Base-by-base conservation (phyloP, 805 yeast genomes). In the Lachancea sp. region DNA sequence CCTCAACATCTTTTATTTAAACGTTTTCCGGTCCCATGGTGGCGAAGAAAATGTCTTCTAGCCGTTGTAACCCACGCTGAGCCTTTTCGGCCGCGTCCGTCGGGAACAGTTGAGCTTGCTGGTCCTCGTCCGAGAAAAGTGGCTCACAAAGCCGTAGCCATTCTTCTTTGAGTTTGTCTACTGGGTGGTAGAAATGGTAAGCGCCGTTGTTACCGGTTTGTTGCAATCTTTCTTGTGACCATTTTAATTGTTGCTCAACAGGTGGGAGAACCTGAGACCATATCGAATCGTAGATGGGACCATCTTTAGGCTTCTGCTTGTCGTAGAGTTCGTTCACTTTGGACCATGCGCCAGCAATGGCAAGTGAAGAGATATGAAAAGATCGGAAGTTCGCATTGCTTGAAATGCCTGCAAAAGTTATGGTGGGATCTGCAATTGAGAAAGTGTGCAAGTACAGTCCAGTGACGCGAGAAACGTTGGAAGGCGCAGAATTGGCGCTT, bases 361-460 rank as follows among this genome's bases (percentile, higher is more conserved):
- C 49, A 28, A 42, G 43, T 1, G 54, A 47, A 19, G 52, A 48
- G 18, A 50, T 46, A 19, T 41, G 45, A 25, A 50, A 50, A 20
- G 54, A 50, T 30, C 46, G 51, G 32, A 50, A 50, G 39, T 44
- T 48, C 9, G 50, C 52, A 23, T 50, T 50, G 41, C 54, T 50
- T 22, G 58, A 29, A 29, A 57, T 53, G 0, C 77, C 78, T 12
- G 69, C 58, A 40, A 72, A 66, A 2, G 65, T 65, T 25, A 74
- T 51, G 15, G 72, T 65, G 5, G 77, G 74, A 48, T 74, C 76
- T 19, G 64, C 56, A 33, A 64, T 58, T 31, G 68, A 64, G 45
- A 74, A 70, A 3, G 69, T 63, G 48, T 74, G 77, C 43, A 70
- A 67, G 51, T 69, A 71, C 2, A 70, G 58, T 1, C 70, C 70